A percentile compares a stretch with the other conserved stretches of the same genome.
Evolutionary conservation across 768 basidiomycete species (phyloP).

Genomic region (Phlebiopsis flavidoalba): DNA sequence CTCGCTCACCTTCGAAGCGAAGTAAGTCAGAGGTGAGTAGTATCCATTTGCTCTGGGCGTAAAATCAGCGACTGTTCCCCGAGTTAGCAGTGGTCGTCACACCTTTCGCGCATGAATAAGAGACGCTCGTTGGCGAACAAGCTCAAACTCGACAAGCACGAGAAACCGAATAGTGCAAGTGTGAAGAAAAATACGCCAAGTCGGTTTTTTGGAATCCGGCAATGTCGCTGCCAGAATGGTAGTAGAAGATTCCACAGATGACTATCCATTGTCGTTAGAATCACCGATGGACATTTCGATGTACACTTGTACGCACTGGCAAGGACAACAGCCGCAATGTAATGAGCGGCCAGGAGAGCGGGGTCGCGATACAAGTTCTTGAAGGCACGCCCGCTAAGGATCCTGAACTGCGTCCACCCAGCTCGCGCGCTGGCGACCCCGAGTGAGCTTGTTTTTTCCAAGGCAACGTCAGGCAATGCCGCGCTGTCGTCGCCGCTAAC

Average conservation of each 20-base stretch:
- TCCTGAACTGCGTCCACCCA: constrained; percentile 90
- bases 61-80: background rate
- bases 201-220: constrained; percentile 97
- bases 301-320: constrained; percentile 54
- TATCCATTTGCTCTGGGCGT: constrained; percentile 85
- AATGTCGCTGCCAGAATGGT: constrained; percentile 89
- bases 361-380: constrained; percentile 98
- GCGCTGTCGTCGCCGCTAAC: constrained; percentile 29
- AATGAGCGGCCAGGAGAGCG: constrained; percentile 86
- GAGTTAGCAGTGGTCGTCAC: constrained; percentile 13
- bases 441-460: constrained; percentile 66
- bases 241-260: constrained; percentile 91
- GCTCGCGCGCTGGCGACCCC: constrained; percentile 75
- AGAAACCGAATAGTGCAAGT: constrained; percentile 94
- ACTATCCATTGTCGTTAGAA: constrained; percentile 37
- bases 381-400: constrained; percentile 93
- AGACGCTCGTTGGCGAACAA: constrained; percentile 94
- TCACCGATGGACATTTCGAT: constrained; percentile 2
- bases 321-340: constrained; percentile 74
- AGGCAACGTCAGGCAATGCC: constrained; percentile 60
- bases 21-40: constrained; percentile 96
- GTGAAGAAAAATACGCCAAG: constrained; percentile 97
- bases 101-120: constrained; percentile 98
- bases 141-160: constrained; percentile 89
- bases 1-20: constrained; percentile 74